Conservation (phyloP, 2,329 filamentous ascomycete genomes). For the Fusarium floridanum region DNA sequence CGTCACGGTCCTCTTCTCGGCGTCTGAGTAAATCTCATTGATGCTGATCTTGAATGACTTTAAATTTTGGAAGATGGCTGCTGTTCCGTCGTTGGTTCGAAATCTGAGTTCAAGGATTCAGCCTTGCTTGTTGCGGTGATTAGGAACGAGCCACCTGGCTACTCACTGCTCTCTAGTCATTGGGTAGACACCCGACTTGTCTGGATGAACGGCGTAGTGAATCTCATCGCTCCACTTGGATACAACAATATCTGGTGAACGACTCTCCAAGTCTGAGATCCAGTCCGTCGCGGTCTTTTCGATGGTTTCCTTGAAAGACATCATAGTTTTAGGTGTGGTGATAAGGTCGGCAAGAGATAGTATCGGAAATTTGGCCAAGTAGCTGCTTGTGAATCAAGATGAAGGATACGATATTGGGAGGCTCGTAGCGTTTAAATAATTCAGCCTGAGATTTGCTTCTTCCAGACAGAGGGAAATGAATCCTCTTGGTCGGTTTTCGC, state of each 20-base stretch:
- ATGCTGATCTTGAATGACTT: constrained; percentile 6
- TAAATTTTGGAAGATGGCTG: neutral
- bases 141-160: neutral
- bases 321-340: neutral
- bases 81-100: constrained; percentile 9
- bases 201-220: constrained; percentile 12
- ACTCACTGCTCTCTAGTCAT: constrained; percentile 12
- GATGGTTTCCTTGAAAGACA: constrained; percentile 5
- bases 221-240: constrained; percentile 13
- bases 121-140: neutral
- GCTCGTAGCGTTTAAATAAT: neutral
- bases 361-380: neutral
- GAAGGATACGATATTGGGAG: neutral
- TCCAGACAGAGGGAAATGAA: neutral
- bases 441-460: neutral
- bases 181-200: neutral
- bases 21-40: constrained; percentile 11
- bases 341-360: neutral
- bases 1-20: constrained; percentile 5
- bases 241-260: constrained; percentile 3
- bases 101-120: neutral
- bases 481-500: neutral
- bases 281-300: constrained; percentile 1
- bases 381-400: neutral
- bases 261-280: constrained; percentile 15